phyloP scores from a whole-genome alignment of 331 rosid genomes.

The Arachis monticola region DNA sequence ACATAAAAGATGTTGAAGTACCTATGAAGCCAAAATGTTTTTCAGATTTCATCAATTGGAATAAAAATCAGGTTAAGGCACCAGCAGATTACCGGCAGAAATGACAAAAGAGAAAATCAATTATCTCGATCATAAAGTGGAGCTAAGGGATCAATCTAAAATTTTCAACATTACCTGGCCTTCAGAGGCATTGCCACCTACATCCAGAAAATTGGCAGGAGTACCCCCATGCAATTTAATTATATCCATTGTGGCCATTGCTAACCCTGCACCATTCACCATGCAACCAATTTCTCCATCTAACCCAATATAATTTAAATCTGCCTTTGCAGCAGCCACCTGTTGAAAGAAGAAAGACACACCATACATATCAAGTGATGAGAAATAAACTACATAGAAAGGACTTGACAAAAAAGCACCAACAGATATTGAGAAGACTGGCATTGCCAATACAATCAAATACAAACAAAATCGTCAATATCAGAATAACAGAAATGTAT shows the following conservation, averaged over 20 bases:
- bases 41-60: conserved; percentile 5
- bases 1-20: conserved; percentile 9
- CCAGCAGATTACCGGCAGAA: conserved; percentile 19
- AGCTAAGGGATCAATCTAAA: conserved; percentile 21
- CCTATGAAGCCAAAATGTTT: neutral
- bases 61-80: conserved; percentile 20
- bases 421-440: conserved; percentile 11
- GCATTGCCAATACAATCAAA: conserved; percentile 24
- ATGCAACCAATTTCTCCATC: conserved; percentile 99
- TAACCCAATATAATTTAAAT: conserved; percentile 92
- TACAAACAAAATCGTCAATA: conserved; percentile 13
- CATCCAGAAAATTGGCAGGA: conserved; percentile 98
- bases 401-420: conserved; percentile 20
- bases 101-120: conserved; percentile 10
- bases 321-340: conserved; percentile 97
- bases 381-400: conserved; percentile 8
- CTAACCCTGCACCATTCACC: conserved; percentile 99
- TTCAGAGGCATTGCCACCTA: conserved; percentile 99
- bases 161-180: conserved; percentile 69
- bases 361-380: conserved; percentile 18
- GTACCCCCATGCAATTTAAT: conserved; percentile 97
- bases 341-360: conserved; percentile 47
- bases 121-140: neutral
- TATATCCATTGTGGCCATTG: conserved; percentile 99
- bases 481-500: conserved; percentile 15